Percentiles rank a stretch among this genome's conserved stretches.
Conservation (phyloP, 345 rosid species). For the Melaleuca quinquenervia region DNA sequence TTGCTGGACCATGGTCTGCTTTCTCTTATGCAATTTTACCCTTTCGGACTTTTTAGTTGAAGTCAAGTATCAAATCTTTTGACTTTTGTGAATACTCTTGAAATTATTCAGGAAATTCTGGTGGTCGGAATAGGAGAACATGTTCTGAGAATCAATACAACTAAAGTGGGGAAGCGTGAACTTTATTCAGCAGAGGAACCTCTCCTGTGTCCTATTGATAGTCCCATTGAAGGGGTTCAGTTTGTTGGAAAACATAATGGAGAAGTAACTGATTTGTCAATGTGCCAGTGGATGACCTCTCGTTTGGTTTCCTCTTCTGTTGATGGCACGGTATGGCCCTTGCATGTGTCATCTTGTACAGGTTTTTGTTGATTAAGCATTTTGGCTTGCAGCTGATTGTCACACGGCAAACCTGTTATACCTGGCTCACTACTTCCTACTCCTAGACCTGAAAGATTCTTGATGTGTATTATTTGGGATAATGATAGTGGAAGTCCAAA, state of each 20-base stretch:
- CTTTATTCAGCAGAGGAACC: constrained; percentile 65
- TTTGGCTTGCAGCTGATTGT: background rate
- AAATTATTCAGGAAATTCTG: constrained; percentile 59
- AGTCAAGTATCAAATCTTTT: background rate
- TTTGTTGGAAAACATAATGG: constrained; percentile 87
- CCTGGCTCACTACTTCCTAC: background rate
- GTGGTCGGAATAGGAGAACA: constrained; percentile 66
- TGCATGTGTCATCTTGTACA: background rate
- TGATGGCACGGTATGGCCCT: constrained; percentile 72
- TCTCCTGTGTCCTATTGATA: constrained; percentile 54
- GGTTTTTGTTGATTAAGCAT: background rate
- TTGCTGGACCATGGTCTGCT: background rate
- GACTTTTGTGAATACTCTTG: background rate
- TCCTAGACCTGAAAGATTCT: background rate
- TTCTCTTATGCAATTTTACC: background rate
- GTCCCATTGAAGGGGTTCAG: constrained; percentile 63
- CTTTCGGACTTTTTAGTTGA: background rate
- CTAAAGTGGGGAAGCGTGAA: constrained; percentile 56
- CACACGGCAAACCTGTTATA: background rate
- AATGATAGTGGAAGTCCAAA: background rate
- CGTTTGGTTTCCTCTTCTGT: constrained; percentile 77
- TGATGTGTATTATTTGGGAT: background rate
- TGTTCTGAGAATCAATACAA: constrained; percentile 64
- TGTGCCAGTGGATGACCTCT: constrained; percentile 87
- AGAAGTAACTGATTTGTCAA: constrained; percentile 86